Evolutionary conservation across 768 basidiomycete genomes (phyloP).

Genomic region (Imleria badia): DNA sequence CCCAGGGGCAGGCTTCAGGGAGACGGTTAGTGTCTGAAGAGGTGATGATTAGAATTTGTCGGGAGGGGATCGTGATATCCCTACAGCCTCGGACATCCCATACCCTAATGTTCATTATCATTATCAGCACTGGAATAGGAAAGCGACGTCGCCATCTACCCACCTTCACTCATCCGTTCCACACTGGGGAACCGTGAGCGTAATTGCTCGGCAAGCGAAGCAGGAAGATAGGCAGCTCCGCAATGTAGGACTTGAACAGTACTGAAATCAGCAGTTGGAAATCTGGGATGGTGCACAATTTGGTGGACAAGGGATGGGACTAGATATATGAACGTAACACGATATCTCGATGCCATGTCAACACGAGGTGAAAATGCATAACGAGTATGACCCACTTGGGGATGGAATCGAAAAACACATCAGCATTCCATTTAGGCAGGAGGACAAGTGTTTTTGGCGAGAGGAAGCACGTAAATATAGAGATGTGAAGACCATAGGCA

Average conservation of each 20-base stretch:
- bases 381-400: conserved; percentile 47
- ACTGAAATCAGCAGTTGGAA: conserved; percentile 52
- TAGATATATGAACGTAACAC: conserved; percentile 46
- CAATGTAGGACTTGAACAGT: conserved; percentile 43
- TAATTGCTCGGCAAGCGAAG: conserved; percentile 48
- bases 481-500: conserved; percentile 55
- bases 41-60: not conserved
- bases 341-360: conserved; percentile 42
- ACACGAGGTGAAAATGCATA: not conserved
- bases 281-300: conserved; percentile 51
- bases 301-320: conserved; percentile 69
- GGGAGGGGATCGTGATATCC: conserved; percentile 22
- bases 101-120: conserved; percentile 47
- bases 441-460: conserved; percentile 49
- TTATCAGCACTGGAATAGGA: conserved; percentile 2
- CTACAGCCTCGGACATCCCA: conserved; percentile 67
- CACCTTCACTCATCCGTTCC: conserved; percentile 46
- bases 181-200: conserved; percentile 36
- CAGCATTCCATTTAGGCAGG: conserved; percentile 60
- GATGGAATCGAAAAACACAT: conserved; percentile 50
- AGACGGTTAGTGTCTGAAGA: conserved; percentile 54
- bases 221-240: conserved; percentile 70
- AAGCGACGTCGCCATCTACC: conserved; percentile 3
- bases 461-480: conserved; percentile 49
- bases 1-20: conserved; percentile 45